These are phyloP conservation scores for Paramecium tetraurelia DNA, from an alignment of 73 alveolate genomes.

Conservation along the genomic window DNA sequence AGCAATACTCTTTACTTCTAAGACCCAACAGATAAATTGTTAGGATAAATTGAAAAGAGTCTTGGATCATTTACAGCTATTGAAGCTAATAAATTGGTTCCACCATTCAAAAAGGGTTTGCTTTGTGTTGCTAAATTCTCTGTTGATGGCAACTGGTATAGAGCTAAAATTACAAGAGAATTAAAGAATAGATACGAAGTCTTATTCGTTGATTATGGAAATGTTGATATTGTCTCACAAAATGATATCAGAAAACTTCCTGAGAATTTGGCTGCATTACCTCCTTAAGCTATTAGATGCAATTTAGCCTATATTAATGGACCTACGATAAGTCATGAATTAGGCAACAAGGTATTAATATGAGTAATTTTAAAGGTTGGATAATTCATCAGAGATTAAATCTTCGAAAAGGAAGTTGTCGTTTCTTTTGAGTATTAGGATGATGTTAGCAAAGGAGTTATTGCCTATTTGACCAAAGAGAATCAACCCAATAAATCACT, in stretches of 20 bases:
- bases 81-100: constrained; percentile 65
- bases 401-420: constrained; percentile 67
- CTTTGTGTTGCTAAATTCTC: constrained; percentile 92
- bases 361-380: constrained; percentile 37
- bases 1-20: constrained; percentile 77
- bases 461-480: constrained; percentile 64
- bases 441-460: constrained; percentile 55
- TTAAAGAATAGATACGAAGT: constrained; percentile 80
- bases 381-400: constrained; percentile 47
- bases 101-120: constrained; percentile 87
- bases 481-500: constrained; percentile 61
- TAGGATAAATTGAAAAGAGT: constrained; percentile 71
- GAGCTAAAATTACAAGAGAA: constrained; percentile 84
- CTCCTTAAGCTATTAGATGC: constrained; percentile 81
- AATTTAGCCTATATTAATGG: constrained; percentile 83
- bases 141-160: constrained; percentile 87
- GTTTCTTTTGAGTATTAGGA: constrained; percentile 60
- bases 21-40: constrained; percentile 68
- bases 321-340: constrained; percentile 64
- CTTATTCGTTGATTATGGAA: constrained; percentile 92
- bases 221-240: constrained; percentile 72
- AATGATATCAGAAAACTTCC: constrained; percentile 86
- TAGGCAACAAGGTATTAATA: constrained; percentile 60
- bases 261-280: constrained; percentile 73
- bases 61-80: constrained; percentile 71